Conservation (phyloP, 2,329 filamentous ascomycete species). For the Tolypocladium sp. region DNA sequence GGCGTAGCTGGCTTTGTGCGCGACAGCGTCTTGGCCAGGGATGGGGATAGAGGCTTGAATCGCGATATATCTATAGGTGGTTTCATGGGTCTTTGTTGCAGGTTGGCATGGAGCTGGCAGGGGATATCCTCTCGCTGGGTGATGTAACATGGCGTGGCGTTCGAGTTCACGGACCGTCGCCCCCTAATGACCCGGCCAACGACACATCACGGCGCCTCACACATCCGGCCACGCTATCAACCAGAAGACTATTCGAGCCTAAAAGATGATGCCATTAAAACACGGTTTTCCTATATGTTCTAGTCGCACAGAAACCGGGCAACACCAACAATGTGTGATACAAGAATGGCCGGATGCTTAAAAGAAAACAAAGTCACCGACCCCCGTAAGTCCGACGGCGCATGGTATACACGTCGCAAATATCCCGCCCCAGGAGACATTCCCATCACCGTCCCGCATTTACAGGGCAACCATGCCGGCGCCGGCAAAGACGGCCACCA, state of each 20-base stretch:
- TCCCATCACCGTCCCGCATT: conserved; percentile 9
- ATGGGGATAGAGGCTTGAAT: background rate
- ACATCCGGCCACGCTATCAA: background rate
- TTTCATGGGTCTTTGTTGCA: background rate
- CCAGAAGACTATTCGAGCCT: background rate
- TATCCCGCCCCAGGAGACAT: conserved; percentile 5
- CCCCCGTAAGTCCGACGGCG: background rate
- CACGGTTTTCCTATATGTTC: conserved; percentile 12
- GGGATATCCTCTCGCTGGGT: background rate
- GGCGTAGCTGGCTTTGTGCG: background rate
- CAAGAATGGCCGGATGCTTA: conserved; percentile 6
- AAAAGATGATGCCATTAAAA: conserved; percentile 9
- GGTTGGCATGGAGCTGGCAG: background rate
- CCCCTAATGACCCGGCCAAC: no score
- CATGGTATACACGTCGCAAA: conserved; percentile 5
- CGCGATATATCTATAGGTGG: no score
- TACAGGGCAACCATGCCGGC: conserved; percentile 46
- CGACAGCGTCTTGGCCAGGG: background rate
- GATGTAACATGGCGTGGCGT: background rate
- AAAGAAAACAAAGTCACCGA: background rate
- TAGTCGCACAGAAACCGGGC: conserved; percentile 12
- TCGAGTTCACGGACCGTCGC: no score
- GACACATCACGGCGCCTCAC: no score
- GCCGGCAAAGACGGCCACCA: conserved; percentile 42
- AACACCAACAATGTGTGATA: conserved; percentile 19